phyloP scores from a whole-genome alignment of 306 rosid genomes.

The Malus asiatica region DNA sequence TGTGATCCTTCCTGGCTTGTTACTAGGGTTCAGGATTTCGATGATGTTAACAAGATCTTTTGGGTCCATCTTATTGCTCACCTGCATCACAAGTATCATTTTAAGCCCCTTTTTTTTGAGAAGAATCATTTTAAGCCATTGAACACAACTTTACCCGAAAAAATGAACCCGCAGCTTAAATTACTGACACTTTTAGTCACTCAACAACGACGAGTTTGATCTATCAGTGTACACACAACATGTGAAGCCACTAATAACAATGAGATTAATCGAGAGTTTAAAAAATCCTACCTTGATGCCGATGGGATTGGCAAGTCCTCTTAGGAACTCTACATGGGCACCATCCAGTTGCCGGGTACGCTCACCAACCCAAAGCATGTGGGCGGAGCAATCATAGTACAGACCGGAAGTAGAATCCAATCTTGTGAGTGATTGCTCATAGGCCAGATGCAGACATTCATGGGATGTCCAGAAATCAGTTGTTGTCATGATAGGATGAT shows the following conservation, averaged over 20 bases:
- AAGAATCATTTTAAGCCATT: neutral
- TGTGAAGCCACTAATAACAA: neutral
- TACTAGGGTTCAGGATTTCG: constrained; percentile 56
- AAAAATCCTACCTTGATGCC: constrained; percentile 46
- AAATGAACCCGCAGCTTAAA: neutral
- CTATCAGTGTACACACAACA: neutral
- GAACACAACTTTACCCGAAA: neutral
- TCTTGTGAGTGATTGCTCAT: constrained; percentile 66
- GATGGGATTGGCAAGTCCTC: constrained; percentile 67
- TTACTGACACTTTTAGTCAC: neutral
- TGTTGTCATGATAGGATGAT: constrained; percentile 55
- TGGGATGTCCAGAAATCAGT: constrained; percentile 88
- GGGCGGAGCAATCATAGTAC: constrained; percentile 74
- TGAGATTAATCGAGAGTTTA: neutral
- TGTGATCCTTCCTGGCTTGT: constrained; percentile 70
- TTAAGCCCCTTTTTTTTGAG: neutral
- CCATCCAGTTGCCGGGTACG: constrained; percentile 78
- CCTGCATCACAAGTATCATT: constrained; percentile 30
- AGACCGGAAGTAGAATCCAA: constrained; percentile 65
- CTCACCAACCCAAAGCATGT: constrained; percentile 79
- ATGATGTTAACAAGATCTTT: constrained; percentile 54
- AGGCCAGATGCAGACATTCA: constrained; percentile 67
- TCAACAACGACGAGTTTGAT: neutral
- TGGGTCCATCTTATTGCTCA: constrained; percentile 79
- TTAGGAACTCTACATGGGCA: constrained; percentile 68